Evolutionary conservation across 768 basidiomycete genomes (phyloP).

Genomic region (Naganishia randhawae): DNA sequence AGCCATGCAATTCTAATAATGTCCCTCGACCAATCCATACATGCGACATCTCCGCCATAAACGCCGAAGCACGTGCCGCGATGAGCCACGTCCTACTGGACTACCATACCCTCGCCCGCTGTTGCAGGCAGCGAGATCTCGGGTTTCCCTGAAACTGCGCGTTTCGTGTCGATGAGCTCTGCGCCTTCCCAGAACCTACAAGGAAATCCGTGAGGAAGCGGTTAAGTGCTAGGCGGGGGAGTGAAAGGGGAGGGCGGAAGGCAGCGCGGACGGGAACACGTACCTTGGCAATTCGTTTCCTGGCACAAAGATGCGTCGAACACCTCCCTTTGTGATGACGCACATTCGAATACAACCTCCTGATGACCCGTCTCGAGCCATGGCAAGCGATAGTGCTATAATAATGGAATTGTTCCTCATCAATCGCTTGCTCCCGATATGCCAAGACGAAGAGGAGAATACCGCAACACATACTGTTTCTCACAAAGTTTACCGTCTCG

Average conservation of each 20-base stretch:
- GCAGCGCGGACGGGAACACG: neutral
- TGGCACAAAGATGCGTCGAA: slow-evolving; percentile 87
- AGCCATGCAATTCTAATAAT: neutral
- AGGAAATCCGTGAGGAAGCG: neutral
- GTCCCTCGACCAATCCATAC: neutral
- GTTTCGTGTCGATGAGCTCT: slow-evolving; percentile 30
- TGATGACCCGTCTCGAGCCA: slow-evolving; percentile 96
- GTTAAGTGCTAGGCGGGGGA: no score
- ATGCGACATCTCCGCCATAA: neutral
- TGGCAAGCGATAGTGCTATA: slow-evolving; percentile 84
- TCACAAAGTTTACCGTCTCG: slow-evolving; percentile 88
- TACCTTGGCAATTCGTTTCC: slow-evolving; percentile 72
- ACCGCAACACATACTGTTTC: slow-evolving; percentile 74
- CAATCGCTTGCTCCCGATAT: no score
- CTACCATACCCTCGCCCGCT: slow-evolving; percentile 22
- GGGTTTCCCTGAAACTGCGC: slow-evolving; percentile 22
- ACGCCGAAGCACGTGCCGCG: no score
- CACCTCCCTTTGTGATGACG: slow-evolving; percentile 86
- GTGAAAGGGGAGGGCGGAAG: neutral
- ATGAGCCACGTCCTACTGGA: slow-evolving; percentile 14
- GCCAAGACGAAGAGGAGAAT: no score
- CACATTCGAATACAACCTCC: slow-evolving; percentile 97
- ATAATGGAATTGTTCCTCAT: no score
- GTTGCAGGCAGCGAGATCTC: slow-evolving; percentile 15
- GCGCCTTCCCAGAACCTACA: slow-evolving; percentile 34